Base-by-base conservation (phyloP, 768 basidiomycete species). In the Serendipita vermifera region DNA sequence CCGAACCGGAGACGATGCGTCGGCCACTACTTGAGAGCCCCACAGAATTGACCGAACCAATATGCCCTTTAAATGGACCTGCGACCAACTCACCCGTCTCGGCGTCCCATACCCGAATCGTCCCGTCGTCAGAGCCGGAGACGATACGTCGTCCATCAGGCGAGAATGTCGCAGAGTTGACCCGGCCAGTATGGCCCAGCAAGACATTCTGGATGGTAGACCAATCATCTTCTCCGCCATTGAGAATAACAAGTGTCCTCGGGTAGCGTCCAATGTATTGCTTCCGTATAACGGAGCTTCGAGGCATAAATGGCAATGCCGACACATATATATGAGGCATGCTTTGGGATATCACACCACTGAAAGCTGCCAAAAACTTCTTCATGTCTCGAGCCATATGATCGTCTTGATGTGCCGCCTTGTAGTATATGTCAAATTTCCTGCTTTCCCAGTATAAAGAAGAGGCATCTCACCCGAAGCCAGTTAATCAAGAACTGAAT, bases 221-320 rank as follows among this genome's bases (percentile, higher is more conserved):
- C 55, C 41, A 41, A n/a, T 7, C 51, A 14, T 24, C 3, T 7
- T 39, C 3, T 14, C 55, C 55, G 27, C 36, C 29, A 6, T 22
- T 9, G 4, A 14, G 3, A 31, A 29, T 20, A 14, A 31, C 5
- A 14, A 48, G 29, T 5, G 46, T 51, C 3, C 31, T 17, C 15
- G 46, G 22, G 31, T 7, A 51, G 3, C 27, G 46, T 17, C 15
- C 15, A 22, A 9, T 29, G n/a, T 51, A 51, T 5, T 22, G 46
- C 27, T 51, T 51, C 31, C 20, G 15, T 4, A 51, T n/a, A 22
- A 5, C 20, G 3, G 46, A 51, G 15, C 15, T 6, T 29, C 6
- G 17, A 7, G 63, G 65, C 27, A 58, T 32, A 48, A 67, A 64
- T 32, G 65, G 62, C 11, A 67, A 14, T 29, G 56, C 51, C 6